Base-by-base conservation (phyloP, 2,329 filamentous ascomycete species). In the Metarhizium guizhouense region DNA sequence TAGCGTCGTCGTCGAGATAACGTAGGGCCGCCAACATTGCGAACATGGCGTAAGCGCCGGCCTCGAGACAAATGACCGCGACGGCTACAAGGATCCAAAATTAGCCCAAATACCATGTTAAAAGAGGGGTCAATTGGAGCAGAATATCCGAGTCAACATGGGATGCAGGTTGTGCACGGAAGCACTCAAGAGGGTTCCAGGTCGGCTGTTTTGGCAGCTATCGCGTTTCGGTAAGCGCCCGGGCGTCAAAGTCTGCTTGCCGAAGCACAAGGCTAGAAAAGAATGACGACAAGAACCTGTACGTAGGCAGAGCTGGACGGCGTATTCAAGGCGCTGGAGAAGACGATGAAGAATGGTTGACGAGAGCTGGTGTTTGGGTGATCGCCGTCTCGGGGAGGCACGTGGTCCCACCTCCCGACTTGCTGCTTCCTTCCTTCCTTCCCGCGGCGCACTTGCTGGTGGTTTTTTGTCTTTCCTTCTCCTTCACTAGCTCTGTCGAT, bases 11-110 rank as follows among this genome's bases (percentile, higher is more conserved):
- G 38, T 34, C 10, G 32, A 34, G 32, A 34, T 8, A 29, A 20
- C 16, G 16, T n/a, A 6, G 38, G 7, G 30, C 13, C 20, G 32
- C n/a, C 30, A 42, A 54, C 32, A 34, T 34, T 10, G 30, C 6
- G 7, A 38, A 54, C 48, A 56, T 42, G 42, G 20, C 45, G 50
- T 58, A 61, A 59, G 60, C 60, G 61, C 61, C 58, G 45, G 51
- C 45, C n/a, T 48, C 30, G 16, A 29, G n/a, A 48, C 36, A 18
- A 43, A 48, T 30, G 49, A 40, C 36, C 1, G 25, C 25, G 25
- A 25, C 25, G 25, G 18, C 47, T 6, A n/a, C 42, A 34, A 29
- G 38, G 38, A 16, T 42, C 52, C 53, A 60, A 60, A 62, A 53
- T 61, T 61, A 62, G 60, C 50, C 60, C 56, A 48, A 13, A 42